Conservation (phyloP, 768 basidiomycete species). For the Pulveroboletus ravenelii region DNA sequence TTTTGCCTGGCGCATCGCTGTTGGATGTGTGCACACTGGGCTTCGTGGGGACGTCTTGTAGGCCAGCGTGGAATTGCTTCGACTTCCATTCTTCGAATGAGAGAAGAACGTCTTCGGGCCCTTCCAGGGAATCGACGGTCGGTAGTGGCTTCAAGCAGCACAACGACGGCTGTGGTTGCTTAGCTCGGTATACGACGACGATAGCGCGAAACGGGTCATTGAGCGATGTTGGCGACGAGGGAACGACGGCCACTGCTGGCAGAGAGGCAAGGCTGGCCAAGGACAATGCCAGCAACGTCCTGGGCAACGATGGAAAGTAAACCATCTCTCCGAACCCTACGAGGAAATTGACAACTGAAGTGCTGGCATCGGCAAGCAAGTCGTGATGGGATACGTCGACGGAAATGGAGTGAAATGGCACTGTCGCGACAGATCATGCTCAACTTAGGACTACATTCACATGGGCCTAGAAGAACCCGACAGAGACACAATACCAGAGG, state of each 20-base stretch:
- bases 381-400: slow-evolving; percentile 5
- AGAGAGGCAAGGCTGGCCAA: slow-evolving; percentile 33
- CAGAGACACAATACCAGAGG: no score
- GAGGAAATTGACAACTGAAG: not conserved
- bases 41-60: slow-evolving; percentile 23
- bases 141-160: slow-evolving; percentile 61
- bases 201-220: slow-evolving; percentile 65
- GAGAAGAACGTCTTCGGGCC: slow-evolving; percentile 57
- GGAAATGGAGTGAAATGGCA: not conserved
- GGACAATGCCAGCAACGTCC: slow-evolving; percentile 27
- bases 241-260: slow-evolving; percentile 29
- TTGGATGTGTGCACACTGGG: slow-evolving; percentile 4
- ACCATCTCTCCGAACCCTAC: slow-evolving; percentile 9
- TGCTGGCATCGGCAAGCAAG: slow-evolving; percentile 9
- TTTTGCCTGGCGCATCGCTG: not conserved
- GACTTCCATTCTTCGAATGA: slow-evolving; percentile 90
- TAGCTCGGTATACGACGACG: slow-evolving; percentile 40
- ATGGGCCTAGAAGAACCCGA: no score
- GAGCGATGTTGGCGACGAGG: slow-evolving; percentile 32
- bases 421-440: no score
- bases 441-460: no score
- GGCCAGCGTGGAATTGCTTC: slow-evolving; percentile 47
- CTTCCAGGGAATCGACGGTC: slow-evolving; percentile 36
- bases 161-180: slow-evolving; percentile 50
- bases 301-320: slow-evolving; percentile 4